Evolutionary conservation across 768 basidiomycete species (phyloP).

Genomic region (Russula earlei): DNA sequence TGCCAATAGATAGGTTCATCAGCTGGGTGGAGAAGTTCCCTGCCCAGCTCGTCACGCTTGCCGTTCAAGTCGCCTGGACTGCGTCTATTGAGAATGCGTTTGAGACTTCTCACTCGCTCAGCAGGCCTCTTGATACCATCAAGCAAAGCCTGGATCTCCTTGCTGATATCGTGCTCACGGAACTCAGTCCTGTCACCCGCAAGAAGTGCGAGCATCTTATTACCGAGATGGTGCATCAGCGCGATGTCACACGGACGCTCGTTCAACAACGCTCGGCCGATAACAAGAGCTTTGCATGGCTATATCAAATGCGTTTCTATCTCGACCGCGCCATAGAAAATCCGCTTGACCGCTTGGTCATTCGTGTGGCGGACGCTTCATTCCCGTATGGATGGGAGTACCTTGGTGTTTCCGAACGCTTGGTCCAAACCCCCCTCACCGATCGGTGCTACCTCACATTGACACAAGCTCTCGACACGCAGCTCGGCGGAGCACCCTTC

Average conservation of each 20-base stretch:
- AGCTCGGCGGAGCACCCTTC: slow-evolving; percentile 95
- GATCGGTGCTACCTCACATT: slow-evolving; percentile 94
- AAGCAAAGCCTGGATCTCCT: slow-evolving; percentile 82
- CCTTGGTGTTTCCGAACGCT: slow-evolving; percentile 89
- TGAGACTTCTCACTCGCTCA: slow-evolving; percentile 44
- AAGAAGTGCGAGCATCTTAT: slow-evolving; percentile 98
- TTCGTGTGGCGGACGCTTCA: slow-evolving; percentile 80
- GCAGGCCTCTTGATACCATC: slow-evolving; percentile 63
- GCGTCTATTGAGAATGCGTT: slow-evolving; percentile 66
- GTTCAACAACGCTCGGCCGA: slow-evolving; percentile 56
- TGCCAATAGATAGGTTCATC: slow-evolving; percentile 65
- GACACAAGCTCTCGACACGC: slow-evolving; percentile 90
- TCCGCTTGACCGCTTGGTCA: slow-evolving; percentile 69
- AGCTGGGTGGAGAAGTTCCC: slow-evolving; percentile 91
- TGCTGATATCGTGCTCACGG: slow-evolving; percentile 92
- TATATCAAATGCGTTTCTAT: slow-evolving; percentile 99
- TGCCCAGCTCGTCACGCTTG: slow-evolving; percentile 93
- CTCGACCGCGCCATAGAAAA: slow-evolving; percentile 62
- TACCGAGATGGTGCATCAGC: slow-evolving; percentile 96
- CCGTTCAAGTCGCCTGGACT: slow-evolving; percentile 94
- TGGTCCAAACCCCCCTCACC: slow-evolving; percentile 96
- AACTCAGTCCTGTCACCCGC: slow-evolving; percentile 83
- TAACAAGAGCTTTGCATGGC: slow-evolving; percentile 76
- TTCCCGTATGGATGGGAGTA: slow-evolving; percentile 99
- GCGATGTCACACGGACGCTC: slow-evolving; percentile 84